Conservation (phyloP, 2,329 filamentous ascomycete genomes). For the Microdochium paspali region DNA sequence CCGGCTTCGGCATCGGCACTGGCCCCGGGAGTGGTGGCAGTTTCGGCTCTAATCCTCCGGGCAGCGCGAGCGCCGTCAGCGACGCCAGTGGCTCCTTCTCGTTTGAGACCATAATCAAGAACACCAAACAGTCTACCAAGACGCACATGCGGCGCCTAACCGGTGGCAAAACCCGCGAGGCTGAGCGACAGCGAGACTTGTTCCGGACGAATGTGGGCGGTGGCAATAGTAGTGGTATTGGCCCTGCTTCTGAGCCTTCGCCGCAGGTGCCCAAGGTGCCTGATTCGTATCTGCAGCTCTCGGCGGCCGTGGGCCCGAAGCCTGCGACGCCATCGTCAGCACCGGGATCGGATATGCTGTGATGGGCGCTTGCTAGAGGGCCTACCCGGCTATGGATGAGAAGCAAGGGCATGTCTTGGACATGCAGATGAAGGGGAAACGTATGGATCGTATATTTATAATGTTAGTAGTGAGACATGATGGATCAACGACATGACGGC, state of each 20-base stretch:
- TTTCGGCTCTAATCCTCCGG: conserved; percentile 12
- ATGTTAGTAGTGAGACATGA: too few relatives aligned
- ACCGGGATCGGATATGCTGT: neutral
- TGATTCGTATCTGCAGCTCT: conserved; percentile 14
- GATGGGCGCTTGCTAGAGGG: neutral
- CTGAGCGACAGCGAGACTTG: conserved; percentile 23
- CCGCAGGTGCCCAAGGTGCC: conserved; percentile 33
- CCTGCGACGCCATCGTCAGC: neutral
- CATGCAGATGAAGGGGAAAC: too few relatives aligned
- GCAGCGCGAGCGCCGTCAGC: conserved; percentile 17
- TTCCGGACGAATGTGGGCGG: conserved; percentile 16
- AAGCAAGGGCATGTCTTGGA: neutral
- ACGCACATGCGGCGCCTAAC: conserved; percentile 54
- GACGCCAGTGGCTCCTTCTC: conserved; percentile 43
- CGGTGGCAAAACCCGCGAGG: conserved; percentile 37
- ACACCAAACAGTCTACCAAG: conserved; percentile 45
- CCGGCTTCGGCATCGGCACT: neutral
- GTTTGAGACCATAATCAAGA: conserved; percentile 52
- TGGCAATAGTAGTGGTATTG: conserved; percentile 23
- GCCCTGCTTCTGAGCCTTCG: too few relatives aligned
- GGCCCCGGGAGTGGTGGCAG: neutral
- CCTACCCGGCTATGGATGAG: neutral
- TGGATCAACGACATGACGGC: too few relatives aligned
- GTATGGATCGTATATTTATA: too few relatives aligned
- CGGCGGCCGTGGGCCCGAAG: neutral